Percentiles rank a stretch among this genome's conserved stretches.
phyloP scores from a whole-genome alignment of 1,139 yeast species.

The Kurtzmaniella quercitrusa region DNA sequence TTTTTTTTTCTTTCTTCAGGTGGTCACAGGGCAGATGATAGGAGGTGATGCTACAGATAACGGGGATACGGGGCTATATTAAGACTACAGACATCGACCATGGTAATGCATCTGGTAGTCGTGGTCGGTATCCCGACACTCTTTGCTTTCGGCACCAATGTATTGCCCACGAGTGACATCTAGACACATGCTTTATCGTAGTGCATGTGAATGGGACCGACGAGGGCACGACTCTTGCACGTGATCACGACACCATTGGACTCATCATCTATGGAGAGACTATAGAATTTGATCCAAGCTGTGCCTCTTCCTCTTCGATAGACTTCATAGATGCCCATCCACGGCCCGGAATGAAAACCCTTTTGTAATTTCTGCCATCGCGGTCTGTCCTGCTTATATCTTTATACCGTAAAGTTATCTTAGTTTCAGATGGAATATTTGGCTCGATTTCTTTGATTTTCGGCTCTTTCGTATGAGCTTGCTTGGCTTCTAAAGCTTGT shows the following conservation, averaged over 20 bases:
- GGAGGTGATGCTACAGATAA: background rate
- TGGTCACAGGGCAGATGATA: background rate
- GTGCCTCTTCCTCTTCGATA: conserved; percentile 25
- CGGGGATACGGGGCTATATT: no score
- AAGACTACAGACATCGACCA: no score
- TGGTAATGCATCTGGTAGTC: no score
- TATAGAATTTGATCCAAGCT: conserved; percentile 11
- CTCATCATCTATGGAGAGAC: background rate
- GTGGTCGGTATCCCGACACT: no score
- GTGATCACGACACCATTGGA: background rate
- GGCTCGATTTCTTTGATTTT: conserved; percentile 4
- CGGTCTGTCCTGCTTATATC: conserved; percentile 19
- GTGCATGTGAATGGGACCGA: background rate
- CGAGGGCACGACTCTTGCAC: background rate
- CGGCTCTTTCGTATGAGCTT: background rate
- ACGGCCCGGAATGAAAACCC: conserved; percentile 47
- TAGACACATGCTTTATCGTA: background rate
- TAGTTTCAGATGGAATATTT: conserved; percentile 7
- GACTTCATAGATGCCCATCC: conserved; percentile 45
- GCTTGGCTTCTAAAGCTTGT: background rate
- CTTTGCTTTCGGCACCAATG: no score
- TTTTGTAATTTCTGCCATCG: conserved; percentile 33
- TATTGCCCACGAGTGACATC: no score
- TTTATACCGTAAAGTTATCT: conserved; percentile 13
- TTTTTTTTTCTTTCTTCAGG: background rate